A percentile compares a stretch with the other conserved stretches of the same genome.
phyloP scores from a whole-genome alignment of 1,284 basidiomycete species.

The Cryptococcus neoformans region DNA sequence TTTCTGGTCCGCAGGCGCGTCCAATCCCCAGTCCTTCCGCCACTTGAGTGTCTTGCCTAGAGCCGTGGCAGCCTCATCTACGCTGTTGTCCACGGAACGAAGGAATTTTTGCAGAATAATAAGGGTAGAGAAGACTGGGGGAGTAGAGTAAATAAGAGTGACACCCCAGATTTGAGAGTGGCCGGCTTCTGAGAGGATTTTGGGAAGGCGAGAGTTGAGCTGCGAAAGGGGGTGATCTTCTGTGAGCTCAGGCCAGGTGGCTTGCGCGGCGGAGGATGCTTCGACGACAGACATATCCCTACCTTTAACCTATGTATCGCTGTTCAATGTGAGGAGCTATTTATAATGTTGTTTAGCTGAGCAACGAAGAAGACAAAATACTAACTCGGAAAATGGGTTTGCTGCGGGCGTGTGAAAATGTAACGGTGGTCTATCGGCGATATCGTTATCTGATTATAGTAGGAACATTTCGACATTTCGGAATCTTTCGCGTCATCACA shows the following conservation, averaged over 20 bases:
- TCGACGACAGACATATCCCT: too few species aligned
- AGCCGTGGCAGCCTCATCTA: conserved; percentile 13
- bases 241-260: conserved; percentile 17
- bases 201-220: conserved; percentile 14
- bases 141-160: conserved; percentile 7
- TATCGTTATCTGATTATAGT: too few species aligned
- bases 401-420: too few species aligned
- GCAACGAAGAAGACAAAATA: too few species aligned
- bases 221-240: conserved; percentile 11
- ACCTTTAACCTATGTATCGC: too few species aligned
- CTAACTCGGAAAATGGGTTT: too few species aligned
- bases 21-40: conserved; percentile 25
- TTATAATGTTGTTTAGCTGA: too few species aligned
- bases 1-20: conserved; percentile 3
- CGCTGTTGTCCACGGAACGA: conserved; percentile 14
- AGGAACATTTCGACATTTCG: too few species aligned
- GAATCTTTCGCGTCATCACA: too few species aligned
- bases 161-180: conserved; percentile 28
- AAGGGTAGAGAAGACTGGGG: conserved; percentile 15
- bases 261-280: not conserved
- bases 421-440: too few species aligned
- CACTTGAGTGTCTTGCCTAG: conserved; percentile 22
- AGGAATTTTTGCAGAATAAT: conserved; percentile 29
- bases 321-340: too few species aligned
- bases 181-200: conserved; percentile 14